A percentile compares a stretch with the other conserved stretches of the same genome.
These are phyloP conservation scores for Debaryomyces tyrocola DNA, from an alignment of 805 yeast species.

Conservation along the genomic window DNA sequence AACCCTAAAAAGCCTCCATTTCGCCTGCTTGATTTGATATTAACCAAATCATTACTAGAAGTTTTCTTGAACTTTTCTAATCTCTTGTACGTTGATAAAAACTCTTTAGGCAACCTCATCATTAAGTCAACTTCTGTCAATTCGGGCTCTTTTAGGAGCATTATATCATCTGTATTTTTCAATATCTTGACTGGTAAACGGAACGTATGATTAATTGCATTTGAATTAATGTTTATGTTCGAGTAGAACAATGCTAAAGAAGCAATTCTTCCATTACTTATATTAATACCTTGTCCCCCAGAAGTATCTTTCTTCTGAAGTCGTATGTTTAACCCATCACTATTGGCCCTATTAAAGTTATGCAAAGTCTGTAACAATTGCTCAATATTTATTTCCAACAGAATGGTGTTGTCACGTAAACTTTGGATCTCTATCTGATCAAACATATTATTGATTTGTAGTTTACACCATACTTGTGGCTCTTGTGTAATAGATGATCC, in stretches of 20 bases:
- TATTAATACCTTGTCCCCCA: slow-evolving; percentile 20
- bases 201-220: slow-evolving; percentile 61
- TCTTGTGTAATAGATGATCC: slow-evolving; percentile 45
- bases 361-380: slow-evolving; percentile 56
- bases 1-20: slow-evolving; percentile 51
- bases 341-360: slow-evolving; percentile 54
- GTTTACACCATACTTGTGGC: slow-evolving; percentile 69
- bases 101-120: slow-evolving; percentile 51
- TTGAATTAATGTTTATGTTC: slow-evolving; percentile 41
- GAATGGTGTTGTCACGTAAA: slow-evolving; percentile 51
- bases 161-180: slow-evolving; percentile 51
- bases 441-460: slow-evolving; percentile 47
- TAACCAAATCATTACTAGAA: slow-evolving; percentile 39
- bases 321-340: slow-evolving; percentile 51
- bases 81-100: slow-evolving; percentile 55
- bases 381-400: slow-evolving; percentile 63
- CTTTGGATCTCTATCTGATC: slow-evolving; percentile 52
- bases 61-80: slow-evolving; percentile 63
- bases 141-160: slow-evolving; percentile 60
- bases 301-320: slow-evolving; percentile 45
- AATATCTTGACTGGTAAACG: slow-evolving; percentile 70
- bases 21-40: slow-evolving; percentile 47
- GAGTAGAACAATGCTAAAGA: slow-evolving; percentile 56
- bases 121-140: slow-evolving; percentile 54
- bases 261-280: slow-evolving; percentile 42